Conservation (phyloP, 257 asterid genomes). For the Voacanga thouarsii region DNA sequence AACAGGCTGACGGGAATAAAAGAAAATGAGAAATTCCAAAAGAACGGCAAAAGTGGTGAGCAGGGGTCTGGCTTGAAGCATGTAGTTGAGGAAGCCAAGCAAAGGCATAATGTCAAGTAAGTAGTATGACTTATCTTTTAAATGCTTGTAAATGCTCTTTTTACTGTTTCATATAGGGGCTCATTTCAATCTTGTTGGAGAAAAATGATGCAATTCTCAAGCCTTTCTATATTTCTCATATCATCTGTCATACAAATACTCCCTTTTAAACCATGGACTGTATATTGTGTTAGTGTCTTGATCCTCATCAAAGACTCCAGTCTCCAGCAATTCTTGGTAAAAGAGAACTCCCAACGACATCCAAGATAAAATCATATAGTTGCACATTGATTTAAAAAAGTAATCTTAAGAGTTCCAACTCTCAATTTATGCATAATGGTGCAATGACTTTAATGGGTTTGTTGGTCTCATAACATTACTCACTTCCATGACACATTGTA, state of each 20-base stretch:
- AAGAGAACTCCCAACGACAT: not conserved
- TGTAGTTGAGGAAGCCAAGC: constrained; percentile 68
- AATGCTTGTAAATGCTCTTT: not conserved
- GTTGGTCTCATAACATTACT: not conserved
- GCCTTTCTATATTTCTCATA: not conserved
- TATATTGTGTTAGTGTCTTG: not conserved
- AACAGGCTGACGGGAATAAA: constrained; percentile 80
- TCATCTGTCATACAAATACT: not conserved
- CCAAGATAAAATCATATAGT: not conserved
- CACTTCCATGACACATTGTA: not conserved
- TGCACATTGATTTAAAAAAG: not conserved
- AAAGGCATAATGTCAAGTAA: constrained; percentile 63
- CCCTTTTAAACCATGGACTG: too few relatives aligned
- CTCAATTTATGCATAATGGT: not conserved
- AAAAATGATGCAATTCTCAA: not conserved
- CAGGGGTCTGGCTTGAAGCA: constrained; percentile 62
- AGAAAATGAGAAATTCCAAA: constrained; percentile 77
- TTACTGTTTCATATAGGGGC: not conserved
- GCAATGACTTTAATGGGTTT: too few relatives aligned
- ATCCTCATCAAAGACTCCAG: not conserved
- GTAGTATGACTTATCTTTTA: not conserved
- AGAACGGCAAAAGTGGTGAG: constrained; percentile 36
- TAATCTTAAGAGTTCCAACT: not conserved
- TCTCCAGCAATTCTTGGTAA: not conserved
- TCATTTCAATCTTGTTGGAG: not conserved